A percentile compares a stretch with the other conserved stretches of the same genome.
These are phyloP conservation scores for Coelastrella sp. DNA, from an alignment of 139 green algal genomes.

Conservation along the genomic window DNA sequence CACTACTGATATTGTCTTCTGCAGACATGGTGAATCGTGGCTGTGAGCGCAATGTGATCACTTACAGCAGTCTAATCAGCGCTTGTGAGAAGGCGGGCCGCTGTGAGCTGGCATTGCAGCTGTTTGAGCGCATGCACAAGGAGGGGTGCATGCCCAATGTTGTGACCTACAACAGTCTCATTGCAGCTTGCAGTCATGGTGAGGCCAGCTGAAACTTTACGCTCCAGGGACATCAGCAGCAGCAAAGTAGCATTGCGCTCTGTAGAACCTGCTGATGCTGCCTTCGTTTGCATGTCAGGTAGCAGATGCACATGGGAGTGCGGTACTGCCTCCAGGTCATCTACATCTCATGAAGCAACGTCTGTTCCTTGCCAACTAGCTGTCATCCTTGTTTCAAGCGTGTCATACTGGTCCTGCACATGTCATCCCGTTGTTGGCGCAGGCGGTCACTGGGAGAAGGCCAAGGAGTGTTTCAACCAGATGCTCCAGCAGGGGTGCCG, in stretches of 20 bases:
- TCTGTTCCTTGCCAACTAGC: no score
- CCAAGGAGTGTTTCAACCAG: conserved; percentile 79
- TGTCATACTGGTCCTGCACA: background rate
- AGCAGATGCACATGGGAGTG: no score
- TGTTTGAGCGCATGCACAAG: conserved; percentile 73
- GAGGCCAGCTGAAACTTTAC: background rate
- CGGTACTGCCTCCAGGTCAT: no score
- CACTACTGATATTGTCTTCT: background rate
- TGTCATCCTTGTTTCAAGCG: no score
- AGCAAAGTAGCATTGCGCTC: background rate
- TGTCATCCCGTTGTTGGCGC: background rate
- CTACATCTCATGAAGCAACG: no score
- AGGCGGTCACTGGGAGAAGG: conserved; percentile 86
- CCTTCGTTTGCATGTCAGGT: no score
- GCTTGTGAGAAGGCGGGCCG: conserved; percentile 73
- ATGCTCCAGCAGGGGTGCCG: conserved; percentile 78
- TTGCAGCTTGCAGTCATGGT: conserved; percentile 79
- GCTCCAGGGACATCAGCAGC: background rate
- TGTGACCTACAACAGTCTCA: conserved; percentile 92
- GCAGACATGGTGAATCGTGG: conserved; percentile 72
- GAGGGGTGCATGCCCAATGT: conserved; percentile 86
- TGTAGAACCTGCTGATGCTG: background rate
- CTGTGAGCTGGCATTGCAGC: conserved; percentile 78
- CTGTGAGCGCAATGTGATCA: conserved; percentile 77
- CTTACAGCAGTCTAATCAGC: conserved; percentile 60